Evolutionary conservation across 1,284 basidiomycete species (phyloP).

Genomic region (Cutaneotrichosporon daszewskae): DNA sequence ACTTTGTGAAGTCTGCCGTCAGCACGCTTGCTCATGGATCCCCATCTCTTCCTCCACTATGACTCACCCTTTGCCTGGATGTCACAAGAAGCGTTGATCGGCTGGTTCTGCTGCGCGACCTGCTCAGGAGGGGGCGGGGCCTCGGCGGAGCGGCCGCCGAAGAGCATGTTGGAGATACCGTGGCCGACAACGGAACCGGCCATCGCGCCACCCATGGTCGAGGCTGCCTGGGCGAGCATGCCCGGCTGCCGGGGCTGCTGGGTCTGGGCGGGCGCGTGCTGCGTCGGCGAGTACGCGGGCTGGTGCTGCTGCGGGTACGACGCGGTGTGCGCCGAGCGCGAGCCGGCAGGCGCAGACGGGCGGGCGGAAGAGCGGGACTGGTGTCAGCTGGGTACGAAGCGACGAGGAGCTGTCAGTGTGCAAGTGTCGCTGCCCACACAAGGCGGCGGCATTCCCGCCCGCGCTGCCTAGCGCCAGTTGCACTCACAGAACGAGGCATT

Average conservation of each 20-base stretch:
- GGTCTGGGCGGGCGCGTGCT: slow-evolving; percentile 17
- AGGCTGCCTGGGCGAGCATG: slow-evolving; percentile 50
- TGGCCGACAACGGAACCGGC: slow-evolving; percentile 53
- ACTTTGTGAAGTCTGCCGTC: slow-evolving; percentile 51
- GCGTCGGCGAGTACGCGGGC: slow-evolving; percentile 2
- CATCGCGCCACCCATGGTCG: slow-evolving; percentile 55
- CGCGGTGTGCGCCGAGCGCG: slow-evolving; percentile 33
- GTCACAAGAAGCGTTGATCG: slow-evolving; percentile 49
- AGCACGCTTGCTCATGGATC: not conserved
- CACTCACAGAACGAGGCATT: not conserved
- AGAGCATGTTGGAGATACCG: slow-evolving; percentile 55
- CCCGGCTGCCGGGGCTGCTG: slow-evolving; percentile 33
- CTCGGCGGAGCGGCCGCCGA: slow-evolving; percentile 47
- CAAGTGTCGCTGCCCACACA: no score
- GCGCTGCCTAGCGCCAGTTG: no score
- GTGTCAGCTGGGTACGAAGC: not conserved
- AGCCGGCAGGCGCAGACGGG: slow-evolving; percentile 30
- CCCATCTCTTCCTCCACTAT: not conserved
- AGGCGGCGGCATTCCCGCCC: no score
- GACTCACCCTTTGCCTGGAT: slow-evolving; percentile 53
- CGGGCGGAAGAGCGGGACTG: slow-evolving; percentile 39
- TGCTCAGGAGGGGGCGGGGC: slow-evolving; percentile 40
- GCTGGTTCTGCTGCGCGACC: slow-evolving; percentile 21
- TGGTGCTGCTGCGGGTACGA: slow-evolving; percentile 26
- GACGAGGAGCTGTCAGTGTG: not conserved